Evolutionary conservation across 1,284 basidiomycete genomes (phyloP).

Genomic region (Fomitopsis betulina): DNA sequence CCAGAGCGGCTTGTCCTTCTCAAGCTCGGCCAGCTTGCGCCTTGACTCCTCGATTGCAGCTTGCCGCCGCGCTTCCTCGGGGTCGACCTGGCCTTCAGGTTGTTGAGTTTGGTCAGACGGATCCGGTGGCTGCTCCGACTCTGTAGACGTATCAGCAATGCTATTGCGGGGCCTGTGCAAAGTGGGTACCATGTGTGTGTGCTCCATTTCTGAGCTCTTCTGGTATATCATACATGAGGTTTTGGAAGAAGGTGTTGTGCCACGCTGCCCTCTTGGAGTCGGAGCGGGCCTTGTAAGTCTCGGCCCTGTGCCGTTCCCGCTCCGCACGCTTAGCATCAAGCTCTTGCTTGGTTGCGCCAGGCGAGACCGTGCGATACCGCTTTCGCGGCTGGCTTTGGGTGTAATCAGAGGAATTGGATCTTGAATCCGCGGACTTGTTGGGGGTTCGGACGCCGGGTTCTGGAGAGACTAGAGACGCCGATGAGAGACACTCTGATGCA

Average conservation of each 20-base stretch:
- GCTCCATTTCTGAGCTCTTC: background rate
- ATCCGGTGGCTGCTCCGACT: background rate
- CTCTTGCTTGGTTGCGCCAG: slow-evolving; percentile 34
- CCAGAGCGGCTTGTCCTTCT: slow-evolving; percentile 61
- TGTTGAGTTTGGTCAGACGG: background rate
- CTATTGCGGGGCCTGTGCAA: background rate
- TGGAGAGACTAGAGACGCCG: background rate
- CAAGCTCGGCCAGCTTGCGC: slow-evolving; percentile 63
- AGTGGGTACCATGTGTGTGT: background rate
- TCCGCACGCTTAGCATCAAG: slow-evolving; percentile 35
- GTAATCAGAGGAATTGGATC: background rate
- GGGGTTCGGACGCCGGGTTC: background rate
- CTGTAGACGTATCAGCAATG: background rate
- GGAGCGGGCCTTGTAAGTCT: slow-evolving; percentile 20
- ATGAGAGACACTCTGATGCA: background rate
- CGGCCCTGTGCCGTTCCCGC: slow-evolving; percentile 26
- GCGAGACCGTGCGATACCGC: slow-evolving; percentile 18
- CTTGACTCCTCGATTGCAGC: slow-evolving; percentile 60
- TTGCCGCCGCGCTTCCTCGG: slow-evolving; percentile 33
- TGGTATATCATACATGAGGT: slow-evolving; percentile 24
- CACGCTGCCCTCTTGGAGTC: slow-evolving; percentile 32
- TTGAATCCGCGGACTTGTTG: background rate
- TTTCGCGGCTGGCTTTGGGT: slow-evolving; percentile 5
- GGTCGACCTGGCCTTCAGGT: slow-evolving; percentile 7
- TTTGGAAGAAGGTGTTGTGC: slow-evolving; percentile 30